A percentile compares a stretch with the other conserved stretches of the same genome.
These are phyloP conservation scores for Trametes hirsuta DNA, from an alignment of 1,284 basidiomycete species.

Conservation along the genomic window DNA sequence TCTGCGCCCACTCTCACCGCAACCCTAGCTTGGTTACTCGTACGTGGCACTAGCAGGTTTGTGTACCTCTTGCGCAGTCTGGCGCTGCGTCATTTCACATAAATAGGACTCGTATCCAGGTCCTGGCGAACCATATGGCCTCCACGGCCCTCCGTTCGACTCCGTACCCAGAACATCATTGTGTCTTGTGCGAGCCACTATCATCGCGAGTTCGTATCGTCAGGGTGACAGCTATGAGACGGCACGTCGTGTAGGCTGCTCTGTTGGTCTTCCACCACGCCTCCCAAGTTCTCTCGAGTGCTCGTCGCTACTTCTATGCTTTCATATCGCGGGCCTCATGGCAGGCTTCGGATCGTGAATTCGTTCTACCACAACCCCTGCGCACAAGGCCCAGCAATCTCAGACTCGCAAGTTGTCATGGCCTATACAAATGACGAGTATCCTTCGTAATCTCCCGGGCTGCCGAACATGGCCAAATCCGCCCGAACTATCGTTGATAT, in stretches of 20 bases:
- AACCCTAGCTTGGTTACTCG: too few species aligned
- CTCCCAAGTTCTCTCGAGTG: neutral
- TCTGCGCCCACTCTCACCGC: too few species aligned
- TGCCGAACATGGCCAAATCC: slow-evolving; percentile 4
- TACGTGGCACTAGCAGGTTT: too few species aligned
- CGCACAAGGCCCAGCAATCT: too few species aligned
- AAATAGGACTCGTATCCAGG: too few species aligned
- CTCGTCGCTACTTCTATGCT: slow-evolving; percentile 7
- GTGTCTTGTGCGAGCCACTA: neutral
- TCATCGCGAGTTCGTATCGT: neutral
- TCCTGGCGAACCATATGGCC: neutral
- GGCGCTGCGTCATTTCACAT: too few species aligned
- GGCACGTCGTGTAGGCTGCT: neutral
- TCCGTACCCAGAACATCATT: neutral
- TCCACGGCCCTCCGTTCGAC: neutral
- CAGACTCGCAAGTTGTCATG: neutral
- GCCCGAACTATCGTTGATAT: slow-evolving; percentile 3
- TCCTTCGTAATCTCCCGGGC: slow-evolving; percentile 5
- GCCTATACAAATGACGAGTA: neutral
- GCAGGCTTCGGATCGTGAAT: neutral
- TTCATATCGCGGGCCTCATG: neutral
- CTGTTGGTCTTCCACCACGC: neutral
- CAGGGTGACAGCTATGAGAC: slow-evolving; percentile 3
- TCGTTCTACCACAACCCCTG: too few species aligned
- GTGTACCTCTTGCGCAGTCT: too few species aligned